Percentiles rank a stretch among this genome's conserved stretches.
These are phyloP conservation scores for Phlyctochytrium bullatum DNA, from an alignment of 192 early-diverging fungal species.

Conservation along the genomic window DNA sequence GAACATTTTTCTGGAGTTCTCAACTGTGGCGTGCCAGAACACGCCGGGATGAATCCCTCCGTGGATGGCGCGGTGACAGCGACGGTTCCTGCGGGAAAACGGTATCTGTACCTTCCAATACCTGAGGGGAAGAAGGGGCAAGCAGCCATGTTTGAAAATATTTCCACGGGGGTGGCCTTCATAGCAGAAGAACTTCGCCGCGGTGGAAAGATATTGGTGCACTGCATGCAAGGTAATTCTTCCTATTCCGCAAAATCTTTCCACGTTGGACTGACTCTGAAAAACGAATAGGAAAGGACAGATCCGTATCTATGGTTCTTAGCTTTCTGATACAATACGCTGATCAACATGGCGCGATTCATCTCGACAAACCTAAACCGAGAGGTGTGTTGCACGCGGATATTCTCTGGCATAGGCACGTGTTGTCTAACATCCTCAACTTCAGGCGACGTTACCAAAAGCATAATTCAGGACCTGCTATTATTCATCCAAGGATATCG, in stretches of 20 bases:
- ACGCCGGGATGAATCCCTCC: slow-evolving; percentile 23
- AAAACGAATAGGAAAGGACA: no score
- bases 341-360: no score
- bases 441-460: slow-evolving; percentile 13
- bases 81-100: background rate
- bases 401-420: no score
- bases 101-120: slow-evolving; percentile 72
- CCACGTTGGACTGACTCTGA: no score
- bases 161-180: slow-evolving; percentile 60
- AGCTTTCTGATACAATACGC: slow-evolving; percentile 51
- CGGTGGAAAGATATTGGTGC: slow-evolving; percentile 58
- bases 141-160: slow-evolving; percentile 51
- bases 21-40: slow-evolving; percentile 69
- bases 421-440: no score
- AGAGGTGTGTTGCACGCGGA: no score
- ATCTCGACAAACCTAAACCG: no score
- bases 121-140: slow-evolving; percentile 90
- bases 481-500: slow-evolving; percentile 25
- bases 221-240: slow-evolving; percentile 84
- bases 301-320: slow-evolving; percentile 77
- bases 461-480: slow-evolving; percentile 14
- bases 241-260: no score
- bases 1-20: slow-evolving; percentile 74
- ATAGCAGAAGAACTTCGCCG: slow-evolving; percentile 33
- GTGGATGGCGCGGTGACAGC: background rate